Evolutionary conservation across 306 rosid genomes (phyloP), one percentile per base, ranked within the genome.

Genomic region (Corylus americana): DNA sequence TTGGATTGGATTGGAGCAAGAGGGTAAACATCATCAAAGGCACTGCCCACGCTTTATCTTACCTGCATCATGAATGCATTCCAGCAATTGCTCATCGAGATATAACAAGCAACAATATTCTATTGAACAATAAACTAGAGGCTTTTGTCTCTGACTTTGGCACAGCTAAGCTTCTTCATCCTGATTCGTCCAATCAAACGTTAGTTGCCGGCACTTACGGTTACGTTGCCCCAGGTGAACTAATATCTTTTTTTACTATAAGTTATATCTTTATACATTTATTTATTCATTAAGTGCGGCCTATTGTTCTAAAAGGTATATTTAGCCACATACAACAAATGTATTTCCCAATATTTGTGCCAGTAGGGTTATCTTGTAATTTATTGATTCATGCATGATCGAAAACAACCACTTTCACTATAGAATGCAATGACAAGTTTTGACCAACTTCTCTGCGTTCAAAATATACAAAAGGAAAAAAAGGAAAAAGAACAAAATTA

Each of bases 61-160:
- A 82, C 22, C 64, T 82, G 81, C 78, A 82, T 77, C 75, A 77
- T 77, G 75, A 77, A 13, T 73, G 73, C 25, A 16, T 25, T 8
- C 81, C 61, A 11, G 11, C 49, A 13, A 76, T 76, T 59, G n/a
- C 77, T 61, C 81, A 77, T 29, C 18, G 45, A 12, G 81, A 81
- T 22, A 25, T 76, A 22, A 22, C 54, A 17, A 81, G 78, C 49
- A 76, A 14, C 10, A 81, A 81, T 45, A 49, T 81, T 72, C 25
- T 81, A 4, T 44, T 71, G 50, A 77, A 62, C 57, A 61, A 47
- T 39, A 18, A 81, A 2, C 53, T 77, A 3, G 55, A 42, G 53
- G 75, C 55, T 27, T n/a, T 39, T 77, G 78, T 76, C 17, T 71
- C 62, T 0, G 62, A 76, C 31, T 77, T 76, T 44, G 78, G 74